phyloP scores from a whole-genome alignment of 148 eudicot species.

The Nepenthes mirabilis region DNA sequence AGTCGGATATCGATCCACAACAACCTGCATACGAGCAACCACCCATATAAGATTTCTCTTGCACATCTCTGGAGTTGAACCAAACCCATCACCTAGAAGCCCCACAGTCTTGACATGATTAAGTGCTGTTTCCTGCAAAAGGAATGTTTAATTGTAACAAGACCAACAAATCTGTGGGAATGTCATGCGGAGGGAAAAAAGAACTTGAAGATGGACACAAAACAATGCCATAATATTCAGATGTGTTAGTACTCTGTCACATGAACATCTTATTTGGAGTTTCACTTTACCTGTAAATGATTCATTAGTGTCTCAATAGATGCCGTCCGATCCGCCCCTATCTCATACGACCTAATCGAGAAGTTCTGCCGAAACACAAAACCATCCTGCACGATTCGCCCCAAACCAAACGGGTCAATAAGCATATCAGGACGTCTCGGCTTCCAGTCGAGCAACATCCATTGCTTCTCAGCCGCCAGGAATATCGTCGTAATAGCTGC shows the following conservation, averaged over 20 bases:
- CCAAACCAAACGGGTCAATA: slow-evolving; percentile 77
- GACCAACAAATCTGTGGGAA: neutral
- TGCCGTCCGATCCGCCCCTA: slow-evolving; percentile 92
- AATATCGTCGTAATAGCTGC: slow-evolving; percentile 95
- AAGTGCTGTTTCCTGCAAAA: slow-evolving; percentile 83
- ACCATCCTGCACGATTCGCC: slow-evolving; percentile 77
- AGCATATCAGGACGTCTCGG: slow-evolving; percentile 75
- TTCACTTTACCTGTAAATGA: slow-evolving; percentile 73
- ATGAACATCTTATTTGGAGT: too few relatives aligned
- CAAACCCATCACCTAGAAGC: slow-evolving; percentile 85
- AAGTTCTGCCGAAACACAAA: slow-evolving; percentile 84
- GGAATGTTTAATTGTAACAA: slow-evolving; percentile 6
- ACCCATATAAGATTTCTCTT: slow-evolving; percentile 92
- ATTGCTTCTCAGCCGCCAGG: slow-evolving; percentile 98
- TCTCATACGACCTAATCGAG: slow-evolving; percentile 88
- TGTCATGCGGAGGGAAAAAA: neutral
- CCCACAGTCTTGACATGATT: slow-evolving; percentile 87
- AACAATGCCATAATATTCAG: neutral
- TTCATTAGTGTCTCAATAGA: slow-evolving; percentile 97
- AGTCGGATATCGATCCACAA: slow-evolving; percentile 87
- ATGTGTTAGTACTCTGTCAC: too few relatives aligned
- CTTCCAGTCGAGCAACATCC: slow-evolving; percentile 99
- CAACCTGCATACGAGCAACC: slow-evolving; percentile 81
- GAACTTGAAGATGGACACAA: neutral
- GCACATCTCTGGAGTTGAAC: slow-evolving; percentile 94